Evolutionary conservation across 306 rosid genomes (phyloP), one percentile per base, ranked within the genome.

Genomic region (Argentina anserina): DNA sequence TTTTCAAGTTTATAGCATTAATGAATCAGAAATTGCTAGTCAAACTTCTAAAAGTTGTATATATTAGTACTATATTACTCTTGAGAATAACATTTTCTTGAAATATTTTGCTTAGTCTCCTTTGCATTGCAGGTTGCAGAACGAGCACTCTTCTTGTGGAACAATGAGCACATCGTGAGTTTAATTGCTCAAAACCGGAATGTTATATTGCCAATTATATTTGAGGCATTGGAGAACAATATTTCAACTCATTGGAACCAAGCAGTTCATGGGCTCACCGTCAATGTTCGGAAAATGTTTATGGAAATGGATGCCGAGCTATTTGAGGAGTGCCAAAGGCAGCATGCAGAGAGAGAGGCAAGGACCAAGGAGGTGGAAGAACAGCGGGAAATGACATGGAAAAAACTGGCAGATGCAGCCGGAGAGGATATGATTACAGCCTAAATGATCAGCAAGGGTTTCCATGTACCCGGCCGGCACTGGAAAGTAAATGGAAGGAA

Each of bases 61-160:
- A 14, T 46, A 9, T 20, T 20, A n/a, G n/a, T n/a, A n/a, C 34
- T 21, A 36, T 49, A 21, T 69, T 68, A 10, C 33, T n/a, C 10
- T 37, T 37, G 26, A 47, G 23, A 53, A 52, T 50, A 14, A 9
- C 36, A 9, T 52, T 70, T 36, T 23, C n/a, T 36, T 70, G 47
- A 36, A 52, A 36, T 3, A 0, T 5, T n/a, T 52, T 36, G 17
- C 64, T 52, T 14, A 14, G 65, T 70, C 36, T 39, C 31, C 34
- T 56, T 76, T 73, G 47, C 17, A 31, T 59, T 89, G 86, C 91
- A 94, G 99, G 99, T 94, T 82, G 92, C 99, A 40, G 99, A 94
- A 80, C 84, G 99, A 43, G 87, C 97, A 65, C 96, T 91, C 52
- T 91, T 89, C 81, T 86, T 91, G 73, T 94, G 99, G 99, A 94